Conservation (phyloP, 1,284 basidiomycete species). For the Coriolopsis trogii region DNA sequence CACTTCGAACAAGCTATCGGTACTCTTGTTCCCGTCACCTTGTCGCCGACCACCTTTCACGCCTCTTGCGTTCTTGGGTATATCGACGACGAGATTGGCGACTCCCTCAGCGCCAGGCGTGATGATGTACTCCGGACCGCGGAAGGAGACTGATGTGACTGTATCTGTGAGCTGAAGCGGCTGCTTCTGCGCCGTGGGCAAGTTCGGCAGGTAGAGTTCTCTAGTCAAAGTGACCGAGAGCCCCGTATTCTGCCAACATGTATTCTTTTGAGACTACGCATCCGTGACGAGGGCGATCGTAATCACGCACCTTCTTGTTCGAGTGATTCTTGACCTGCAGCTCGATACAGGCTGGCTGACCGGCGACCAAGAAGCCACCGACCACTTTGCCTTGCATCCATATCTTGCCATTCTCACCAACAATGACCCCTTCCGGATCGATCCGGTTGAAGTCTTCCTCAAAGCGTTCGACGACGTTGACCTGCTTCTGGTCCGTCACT, state of each 20-base stretch:
- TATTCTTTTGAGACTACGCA: neutral
- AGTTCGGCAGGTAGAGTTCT: slow-evolving; percentile 55
- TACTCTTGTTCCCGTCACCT: slow-evolving; percentile 37
- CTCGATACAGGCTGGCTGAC: slow-evolving; percentile 70
- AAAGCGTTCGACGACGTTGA: slow-evolving; percentile 64
- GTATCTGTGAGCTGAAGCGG: slow-evolving; percentile 66
- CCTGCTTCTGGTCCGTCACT: slow-evolving; percentile 60
- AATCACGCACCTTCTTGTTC: slow-evolving; percentile 59
- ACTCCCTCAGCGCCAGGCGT: slow-evolving; percentile 73
- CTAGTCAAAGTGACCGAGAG: slow-evolving; percentile 61
- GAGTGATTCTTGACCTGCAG: slow-evolving; percentile 81
- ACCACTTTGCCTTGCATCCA: slow-evolving; percentile 71
- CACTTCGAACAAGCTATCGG: slow-evolving; percentile 67
- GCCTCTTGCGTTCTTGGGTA: slow-evolving; percentile 62
- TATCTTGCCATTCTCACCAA: slow-evolving; percentile 76
- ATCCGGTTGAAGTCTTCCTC: slow-evolving; percentile 41
- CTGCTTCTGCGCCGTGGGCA: slow-evolving; percentile 43
- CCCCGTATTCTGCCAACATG: slow-evolving; percentile 64
- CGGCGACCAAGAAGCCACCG: slow-evolving; percentile 64
- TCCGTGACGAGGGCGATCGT: neutral
- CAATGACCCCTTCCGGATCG: slow-evolving; percentile 58
- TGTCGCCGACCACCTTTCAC: slow-evolving; percentile 55
- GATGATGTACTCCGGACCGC: slow-evolving; percentile 71
- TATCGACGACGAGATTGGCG: slow-evolving; percentile 74
- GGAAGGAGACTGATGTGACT: slow-evolving; percentile 67